Percentiles rank a stretch among this genome's conserved stretches.
phyloP scores from a whole-genome alignment of 768 basidiomycete species.

The Leccinum uliginosum region DNA sequence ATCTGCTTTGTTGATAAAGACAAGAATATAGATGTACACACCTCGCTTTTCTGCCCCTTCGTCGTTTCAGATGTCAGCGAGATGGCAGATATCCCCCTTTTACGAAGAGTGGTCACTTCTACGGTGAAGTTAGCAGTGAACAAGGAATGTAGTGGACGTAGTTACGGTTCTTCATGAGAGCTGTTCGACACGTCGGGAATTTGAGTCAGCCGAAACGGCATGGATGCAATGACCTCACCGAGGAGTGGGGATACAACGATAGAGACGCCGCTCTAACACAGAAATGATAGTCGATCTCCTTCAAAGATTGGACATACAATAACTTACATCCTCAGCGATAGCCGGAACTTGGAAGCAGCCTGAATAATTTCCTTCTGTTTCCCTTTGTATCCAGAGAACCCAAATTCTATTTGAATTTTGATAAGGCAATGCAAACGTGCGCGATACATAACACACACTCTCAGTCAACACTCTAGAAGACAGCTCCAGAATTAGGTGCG shows the following conservation, averaged over 20 bases:
- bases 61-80: slow-evolving; percentile 67
- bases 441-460: slow-evolving; percentile 12
- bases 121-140: slow-evolving; percentile 6
- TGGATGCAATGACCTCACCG: slow-evolving; percentile 37
- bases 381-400: slow-evolving; percentile 65
- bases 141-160: background rate
- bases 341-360: slow-evolving; percentile 82
- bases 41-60: slow-evolving; percentile 50
- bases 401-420: slow-evolving; percentile 50
- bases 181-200: slow-evolving; percentile 33
- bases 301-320: background rate
- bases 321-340: slow-evolving; percentile 50
- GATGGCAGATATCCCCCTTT: slow-evolving; percentile 51
- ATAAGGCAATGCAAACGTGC: background rate
- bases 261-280: slow-evolving; percentile 57
- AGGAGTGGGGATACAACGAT: slow-evolving; percentile 75
- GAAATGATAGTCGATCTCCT: background rate
- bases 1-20: background rate
- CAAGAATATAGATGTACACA: slow-evolving; percentile 28
- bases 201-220: background rate
- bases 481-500: background rate
- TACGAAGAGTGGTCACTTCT: slow-evolving; percentile 64
- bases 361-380: slow-evolving; percentile 75
- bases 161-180: slow-evolving; percentile 80
- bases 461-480: slow-evolving; percentile 21